Evolutionary conservation across 495 filamentous ascomycete genomes (phyloP).

Genomic region (Podospora pseudopauciseta): DNA sequence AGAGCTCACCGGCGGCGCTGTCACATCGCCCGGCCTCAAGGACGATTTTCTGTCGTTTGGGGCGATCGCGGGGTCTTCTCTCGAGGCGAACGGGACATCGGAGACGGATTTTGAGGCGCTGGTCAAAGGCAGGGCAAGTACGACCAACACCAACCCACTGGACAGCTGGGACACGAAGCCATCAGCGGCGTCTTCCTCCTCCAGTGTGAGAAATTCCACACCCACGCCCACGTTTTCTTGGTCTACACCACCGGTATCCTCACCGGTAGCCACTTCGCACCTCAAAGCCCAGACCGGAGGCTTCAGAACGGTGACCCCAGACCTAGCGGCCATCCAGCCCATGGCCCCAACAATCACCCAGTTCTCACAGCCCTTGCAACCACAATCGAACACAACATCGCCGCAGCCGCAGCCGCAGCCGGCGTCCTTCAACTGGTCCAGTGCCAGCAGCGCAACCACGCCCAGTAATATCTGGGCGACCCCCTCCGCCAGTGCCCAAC

Average conservation of each 20-base stretch:
- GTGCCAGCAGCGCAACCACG: not conserved
- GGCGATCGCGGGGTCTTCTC: conserved; percentile 45
- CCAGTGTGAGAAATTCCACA: conserved; percentile 22
- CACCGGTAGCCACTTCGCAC: conserved; percentile 23
- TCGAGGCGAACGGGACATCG: conserved; percentile 49
- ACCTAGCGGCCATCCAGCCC: conserved; percentile 45
- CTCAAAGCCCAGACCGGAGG: conserved; percentile 40
- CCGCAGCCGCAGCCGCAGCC: conserved; percentile 21
- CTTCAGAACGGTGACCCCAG: conserved; percentile 56
- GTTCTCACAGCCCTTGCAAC: conserved; percentile 52
- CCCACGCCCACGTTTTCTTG: conserved; percentile 54
- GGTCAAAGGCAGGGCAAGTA: conserved; percentile 61
- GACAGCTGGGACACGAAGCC: conserved; percentile 44
- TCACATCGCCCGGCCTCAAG: conserved; percentile 30
- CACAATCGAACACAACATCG: conserved; percentile 11
- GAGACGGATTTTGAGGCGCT: conserved; percentile 80
- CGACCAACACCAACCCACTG: conserved; percentile 30
- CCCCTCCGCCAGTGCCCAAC: conserved; percentile 8
- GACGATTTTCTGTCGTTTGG: conserved; percentile 62
- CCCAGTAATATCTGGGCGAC: conserved; percentile 37
- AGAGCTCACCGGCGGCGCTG: conserved; percentile 61
- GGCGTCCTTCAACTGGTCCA: conserved; percentile 36
- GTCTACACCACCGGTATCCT: conserved; percentile 45
- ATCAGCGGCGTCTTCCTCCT: conserved; percentile 23
- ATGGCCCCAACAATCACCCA: conserved; percentile 52